Conservation (phyloP, 805 yeast genomes). For the Candida insectorum region DNA sequence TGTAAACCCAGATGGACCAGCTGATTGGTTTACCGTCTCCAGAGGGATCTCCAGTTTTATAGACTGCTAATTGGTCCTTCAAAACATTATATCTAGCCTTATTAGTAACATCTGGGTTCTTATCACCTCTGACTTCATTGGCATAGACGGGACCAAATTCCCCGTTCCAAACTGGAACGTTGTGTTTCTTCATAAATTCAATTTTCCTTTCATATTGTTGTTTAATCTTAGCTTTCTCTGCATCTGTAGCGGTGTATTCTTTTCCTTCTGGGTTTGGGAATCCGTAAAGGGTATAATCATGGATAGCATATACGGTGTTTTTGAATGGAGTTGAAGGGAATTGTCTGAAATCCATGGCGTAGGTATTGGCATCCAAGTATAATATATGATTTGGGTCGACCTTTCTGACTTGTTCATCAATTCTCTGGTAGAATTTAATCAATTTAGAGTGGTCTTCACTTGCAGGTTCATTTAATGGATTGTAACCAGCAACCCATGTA, state of each 20-base stretch:
- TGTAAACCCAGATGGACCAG: constrained; percentile 54
- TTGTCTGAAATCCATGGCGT: constrained; percentile 47
- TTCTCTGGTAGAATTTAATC: constrained; percentile 33
- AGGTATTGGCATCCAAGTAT: constrained; percentile 50
- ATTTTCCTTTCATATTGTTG: constrained; percentile 42
- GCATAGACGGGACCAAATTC: constrained; percentile 53
- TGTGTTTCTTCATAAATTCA: constrained; percentile 35
- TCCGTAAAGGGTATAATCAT: constrained; percentile 45
- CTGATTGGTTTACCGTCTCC: constrained; percentile 44
- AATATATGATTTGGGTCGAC: constrained; percentile 49
- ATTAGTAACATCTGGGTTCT: constrained; percentile 34
- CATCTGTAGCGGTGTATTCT: constrained; percentile 32
- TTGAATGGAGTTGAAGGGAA: constrained; percentile 42
- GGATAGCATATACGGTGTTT: constrained; percentile 49
- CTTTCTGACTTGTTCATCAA: constrained; percentile 37
- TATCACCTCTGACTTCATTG: constrained; percentile 40
- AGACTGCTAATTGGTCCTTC: constrained; percentile 44
- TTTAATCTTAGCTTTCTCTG: constrained; percentile 31
- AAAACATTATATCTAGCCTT: constrained; percentile 38
- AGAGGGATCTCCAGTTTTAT: constrained; percentile 45
- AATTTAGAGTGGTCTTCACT: constrained; percentile 40
- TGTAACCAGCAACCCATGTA: constrained; percentile 52
- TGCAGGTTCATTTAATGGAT: constrained; percentile 53
- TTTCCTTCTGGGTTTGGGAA: constrained; percentile 37
- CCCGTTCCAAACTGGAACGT: constrained; percentile 54